These are phyloP conservation scores for Mollisia scopiformis DNA, from an alignment of 2,329 filamentous ascomycete species.

Conservation along the genomic window DNA sequence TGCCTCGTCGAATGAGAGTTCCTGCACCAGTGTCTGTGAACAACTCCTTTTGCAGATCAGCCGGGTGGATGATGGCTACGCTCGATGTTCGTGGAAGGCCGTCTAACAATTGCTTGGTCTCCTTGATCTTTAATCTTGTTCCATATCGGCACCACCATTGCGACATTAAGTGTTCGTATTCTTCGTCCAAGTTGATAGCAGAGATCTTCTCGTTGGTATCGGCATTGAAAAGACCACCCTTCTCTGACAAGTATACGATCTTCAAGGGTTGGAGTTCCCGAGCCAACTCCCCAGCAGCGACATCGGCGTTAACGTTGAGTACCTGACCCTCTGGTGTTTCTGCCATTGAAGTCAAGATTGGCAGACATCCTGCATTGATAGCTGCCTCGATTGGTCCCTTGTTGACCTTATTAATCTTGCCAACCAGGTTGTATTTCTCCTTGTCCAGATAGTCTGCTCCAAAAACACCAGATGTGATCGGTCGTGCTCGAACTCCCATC, in stretches of 20 bases:
- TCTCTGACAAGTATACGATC: constrained; percentile 98
- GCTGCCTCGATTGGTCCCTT: constrained; percentile 88
- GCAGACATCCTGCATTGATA: constrained; percentile 88
- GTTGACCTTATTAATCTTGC: constrained; percentile 93
- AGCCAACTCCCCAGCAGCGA: constrained; percentile 91
- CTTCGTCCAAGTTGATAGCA: constrained; percentile 94
- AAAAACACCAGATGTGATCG: constrained; percentile 88
- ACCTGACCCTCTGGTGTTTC: constrained; percentile 90
- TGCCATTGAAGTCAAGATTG: constrained; percentile 94
- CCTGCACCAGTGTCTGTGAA: constrained; percentile 96
- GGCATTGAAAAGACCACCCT: constrained; percentile 93
- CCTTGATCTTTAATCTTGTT: constrained; percentile 94
- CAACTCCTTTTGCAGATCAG: constrained; percentile 92
- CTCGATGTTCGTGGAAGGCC: constrained; percentile 89
- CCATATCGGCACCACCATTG: constrained; percentile 96
- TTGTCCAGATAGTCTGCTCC: constrained; percentile 94
- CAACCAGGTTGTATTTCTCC: constrained; percentile 93
- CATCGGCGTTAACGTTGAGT: constrained; percentile 97
- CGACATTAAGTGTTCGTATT: constrained; percentile 89
- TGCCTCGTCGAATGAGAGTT: constrained; percentile 88
- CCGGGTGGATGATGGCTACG: constrained; percentile 96
- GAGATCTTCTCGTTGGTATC: constrained; percentile 95
- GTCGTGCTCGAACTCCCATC: constrained; percentile 85
- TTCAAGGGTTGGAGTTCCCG: constrained; percentile 89
- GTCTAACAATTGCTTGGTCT: constrained; percentile 92